These are phyloP conservation scores for Gymnopilus junonius DNA, from an alignment of 768 basidiomycete genomes.

Conservation along the genomic window DNA sequence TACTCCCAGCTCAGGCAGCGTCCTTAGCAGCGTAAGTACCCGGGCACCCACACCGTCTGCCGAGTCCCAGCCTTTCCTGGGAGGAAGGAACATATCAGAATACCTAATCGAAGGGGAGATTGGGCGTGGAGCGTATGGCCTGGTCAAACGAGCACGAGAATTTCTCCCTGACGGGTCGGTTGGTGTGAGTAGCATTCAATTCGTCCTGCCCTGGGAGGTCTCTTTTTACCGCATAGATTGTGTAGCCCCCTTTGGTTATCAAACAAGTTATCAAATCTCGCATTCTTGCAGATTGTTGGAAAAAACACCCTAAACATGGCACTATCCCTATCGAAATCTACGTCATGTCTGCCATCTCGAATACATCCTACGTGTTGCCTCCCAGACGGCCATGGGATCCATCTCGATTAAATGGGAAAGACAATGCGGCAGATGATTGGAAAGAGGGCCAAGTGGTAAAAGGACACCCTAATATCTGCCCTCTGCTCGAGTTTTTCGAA, in stretches of 20 bases:
- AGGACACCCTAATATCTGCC: slow-evolving; percentile 96
- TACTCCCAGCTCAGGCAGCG: slow-evolving; percentile 63
- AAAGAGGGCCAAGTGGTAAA: slow-evolving; percentile 71
- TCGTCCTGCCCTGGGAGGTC: slow-evolving; percentile 19
- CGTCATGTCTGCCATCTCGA: slow-evolving; percentile 89
- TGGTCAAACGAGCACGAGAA: slow-evolving; percentile 90
- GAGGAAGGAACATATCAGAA: slow-evolving; percentile 79
- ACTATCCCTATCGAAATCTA: slow-evolving; percentile 99
- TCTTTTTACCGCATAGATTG: slow-evolving; percentile 23
- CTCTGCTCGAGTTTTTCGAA: slow-evolving; percentile 95
- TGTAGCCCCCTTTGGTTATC: slow-evolving; percentile 87
- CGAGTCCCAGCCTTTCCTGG: slow-evolving; percentile 51
- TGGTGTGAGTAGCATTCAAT: slow-evolving; percentile 65
- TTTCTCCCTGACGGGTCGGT: slow-evolving; percentile 72
- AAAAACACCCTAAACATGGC: slow-evolving; percentile 91
- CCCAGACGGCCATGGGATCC: slow-evolving; percentile 86
- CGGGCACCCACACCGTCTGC: slow-evolving; percentile 64
- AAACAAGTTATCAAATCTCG: slow-evolving; percentile 99
- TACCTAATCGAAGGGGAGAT: slow-evolving; percentile 88
- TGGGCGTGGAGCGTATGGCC: slow-evolving; percentile 93
- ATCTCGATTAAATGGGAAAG: slow-evolving; percentile 41
- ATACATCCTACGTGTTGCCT: slow-evolving; percentile 79
- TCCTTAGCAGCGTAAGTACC: slow-evolving; percentile 65
- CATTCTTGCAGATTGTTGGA: slow-evolving; percentile 99
- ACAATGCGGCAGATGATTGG: slow-evolving; percentile 51